phyloP scores from a whole-genome alignment of 305 asterid genomes.

The Fraxinus greggii region DNA sequence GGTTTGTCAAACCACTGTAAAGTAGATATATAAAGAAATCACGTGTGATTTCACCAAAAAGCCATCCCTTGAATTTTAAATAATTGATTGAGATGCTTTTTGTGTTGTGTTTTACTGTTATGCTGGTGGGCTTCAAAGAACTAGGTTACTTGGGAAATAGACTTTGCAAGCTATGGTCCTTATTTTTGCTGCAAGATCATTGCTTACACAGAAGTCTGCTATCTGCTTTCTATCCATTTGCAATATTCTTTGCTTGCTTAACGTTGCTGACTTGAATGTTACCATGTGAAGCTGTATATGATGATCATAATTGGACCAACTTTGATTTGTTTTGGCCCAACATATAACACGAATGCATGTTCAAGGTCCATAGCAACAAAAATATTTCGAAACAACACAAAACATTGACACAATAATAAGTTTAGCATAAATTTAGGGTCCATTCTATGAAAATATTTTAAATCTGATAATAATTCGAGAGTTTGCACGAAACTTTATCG shows the following conservation, averaged over 20 bases:
- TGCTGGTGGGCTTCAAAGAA: not conserved
- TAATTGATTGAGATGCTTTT: not conserved
- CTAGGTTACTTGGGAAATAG: not conserved
- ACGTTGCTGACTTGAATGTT: not conserved
- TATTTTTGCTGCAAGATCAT: slow-evolving; percentile 4
- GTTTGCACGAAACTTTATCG: not conserved
- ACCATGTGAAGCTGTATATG: not conserved
- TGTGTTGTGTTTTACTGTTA: not conserved
- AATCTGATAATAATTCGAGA: not conserved
- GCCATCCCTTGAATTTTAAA: not conserved
- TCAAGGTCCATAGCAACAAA: not conserved
- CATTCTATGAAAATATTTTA: not conserved
- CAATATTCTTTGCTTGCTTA: not conserved
- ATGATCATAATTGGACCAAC: not conserved
- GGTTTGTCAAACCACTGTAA: slow-evolving; percentile 36
- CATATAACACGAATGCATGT: not conserved
- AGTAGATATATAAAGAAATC: not conserved
- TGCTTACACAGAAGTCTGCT: not conserved
- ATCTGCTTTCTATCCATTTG: not conserved
- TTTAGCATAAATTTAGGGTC: not conserved
- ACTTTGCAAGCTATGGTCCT: not conserved
- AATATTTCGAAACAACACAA: not conserved
- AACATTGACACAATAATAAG: not conserved
- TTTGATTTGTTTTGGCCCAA: slow-evolving; percentile 1
- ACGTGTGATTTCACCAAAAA: not conserved